Evolutionary conservation across 1,139 yeast species (phyloP).

Genomic region (Barnettozyma hawaiiensis): DNA sequence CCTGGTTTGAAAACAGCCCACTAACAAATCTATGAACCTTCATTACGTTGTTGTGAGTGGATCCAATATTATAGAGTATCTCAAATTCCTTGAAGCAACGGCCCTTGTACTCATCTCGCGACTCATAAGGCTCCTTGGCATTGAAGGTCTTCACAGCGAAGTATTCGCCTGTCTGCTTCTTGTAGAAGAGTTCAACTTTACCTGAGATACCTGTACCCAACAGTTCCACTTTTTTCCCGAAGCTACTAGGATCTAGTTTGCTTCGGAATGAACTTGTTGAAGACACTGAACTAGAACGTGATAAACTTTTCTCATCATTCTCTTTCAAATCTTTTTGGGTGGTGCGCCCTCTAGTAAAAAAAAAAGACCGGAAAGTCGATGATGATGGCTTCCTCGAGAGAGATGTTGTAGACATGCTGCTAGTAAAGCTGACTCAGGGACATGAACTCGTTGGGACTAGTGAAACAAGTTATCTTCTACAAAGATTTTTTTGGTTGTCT

Average conservation of each 20-base stretch:
- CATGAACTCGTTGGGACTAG: not conserved
- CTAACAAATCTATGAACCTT: conserved; percentile 29
- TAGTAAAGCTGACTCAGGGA: not conserved
- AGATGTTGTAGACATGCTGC: not conserved
- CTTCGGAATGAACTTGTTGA: conserved; percentile 2
- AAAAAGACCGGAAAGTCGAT: conserved; percentile 2
- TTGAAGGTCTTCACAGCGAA: conserved; percentile 42
- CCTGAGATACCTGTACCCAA: conserved; percentile 42
- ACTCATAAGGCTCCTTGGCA: conserved; percentile 34
- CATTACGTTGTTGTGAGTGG: conserved; percentile 35
- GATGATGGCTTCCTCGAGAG: conserved; percentile 1
- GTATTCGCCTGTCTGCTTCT: conserved; percentile 18
- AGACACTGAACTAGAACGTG: conserved; percentile 2
- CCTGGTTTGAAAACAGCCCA: conserved; percentile 9
- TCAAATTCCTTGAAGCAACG: conserved; percentile 38
- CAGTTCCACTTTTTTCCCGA: conserved; percentile 17
- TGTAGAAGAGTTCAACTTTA: conserved; percentile 33
- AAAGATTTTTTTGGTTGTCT: too few species aligned
- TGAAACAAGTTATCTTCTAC: too few species aligned
- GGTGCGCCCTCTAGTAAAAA: not conserved
- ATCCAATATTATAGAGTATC: conserved; percentile 26
- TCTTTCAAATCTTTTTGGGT: not conserved
- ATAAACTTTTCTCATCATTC: not conserved
- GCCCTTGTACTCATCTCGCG: conserved; percentile 32
- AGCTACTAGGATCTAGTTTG: conserved; percentile 2